Conservation (phyloP, 306 rosid species). For the Pueraria montana region DNA sequence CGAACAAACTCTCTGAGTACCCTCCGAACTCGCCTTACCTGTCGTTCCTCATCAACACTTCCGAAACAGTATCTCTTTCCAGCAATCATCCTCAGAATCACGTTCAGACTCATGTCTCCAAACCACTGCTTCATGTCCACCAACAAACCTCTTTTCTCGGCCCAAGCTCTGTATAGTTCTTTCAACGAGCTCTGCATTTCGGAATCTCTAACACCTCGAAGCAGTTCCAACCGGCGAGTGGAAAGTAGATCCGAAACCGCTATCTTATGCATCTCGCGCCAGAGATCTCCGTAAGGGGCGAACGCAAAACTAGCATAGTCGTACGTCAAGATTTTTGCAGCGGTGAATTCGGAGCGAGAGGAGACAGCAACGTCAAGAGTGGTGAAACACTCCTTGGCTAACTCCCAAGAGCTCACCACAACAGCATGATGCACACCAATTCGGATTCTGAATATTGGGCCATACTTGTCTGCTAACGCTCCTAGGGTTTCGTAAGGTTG, state of each 20-base stretch:
- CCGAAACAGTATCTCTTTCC: background rate
- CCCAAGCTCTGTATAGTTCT: background rate
- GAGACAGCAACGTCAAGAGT: background rate
- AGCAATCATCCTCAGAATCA: too few species aligned
- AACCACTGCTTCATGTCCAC: slow-evolving; percentile 6
- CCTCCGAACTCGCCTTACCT: background rate
- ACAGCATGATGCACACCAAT: background rate
- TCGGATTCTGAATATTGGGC: too few species aligned
- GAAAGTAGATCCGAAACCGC: background rate
- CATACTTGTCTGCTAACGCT: too few species aligned
- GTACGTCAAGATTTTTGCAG: background rate
- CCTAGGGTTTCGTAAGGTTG: background rate
- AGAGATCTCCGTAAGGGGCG: background rate
- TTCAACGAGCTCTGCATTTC: background rate
- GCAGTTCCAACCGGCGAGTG: background rate
- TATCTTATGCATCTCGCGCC: slow-evolving; percentile 7
- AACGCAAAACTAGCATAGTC: background rate
- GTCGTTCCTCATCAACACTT: background rate
- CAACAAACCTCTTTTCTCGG: background rate
- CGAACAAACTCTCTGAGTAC: background rate
- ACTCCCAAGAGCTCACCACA: background rate
- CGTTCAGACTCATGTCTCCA: background rate
- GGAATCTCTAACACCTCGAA: background rate
- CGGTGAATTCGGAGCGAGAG: background rate
- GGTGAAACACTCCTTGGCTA: too few species aligned